Conservation (phyloP, 306 rosid species). For the Sicyos baderoa region DNA sequence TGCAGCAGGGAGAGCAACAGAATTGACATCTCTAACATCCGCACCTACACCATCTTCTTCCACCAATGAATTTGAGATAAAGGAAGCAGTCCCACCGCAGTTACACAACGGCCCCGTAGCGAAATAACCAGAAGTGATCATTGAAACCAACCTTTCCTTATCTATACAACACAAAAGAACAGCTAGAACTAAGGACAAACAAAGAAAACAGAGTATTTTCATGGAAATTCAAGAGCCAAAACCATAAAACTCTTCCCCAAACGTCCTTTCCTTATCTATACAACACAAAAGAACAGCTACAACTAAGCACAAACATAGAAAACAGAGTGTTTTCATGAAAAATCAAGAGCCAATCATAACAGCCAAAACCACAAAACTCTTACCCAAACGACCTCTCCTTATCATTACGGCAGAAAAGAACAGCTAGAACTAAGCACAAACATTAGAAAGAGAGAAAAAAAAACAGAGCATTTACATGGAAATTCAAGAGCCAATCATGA, state of each 20-base stretch:
- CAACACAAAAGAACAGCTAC: too few relatives aligned
- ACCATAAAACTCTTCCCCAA: too few relatives aligned
- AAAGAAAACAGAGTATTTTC: background rate
- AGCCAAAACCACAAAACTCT: background rate
- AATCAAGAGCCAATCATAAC: background rate
- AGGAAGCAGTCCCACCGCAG: background rate
- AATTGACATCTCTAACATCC: slow-evolving; percentile 31
- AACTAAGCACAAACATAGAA: too few relatives aligned
- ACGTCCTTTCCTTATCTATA: too few relatives aligned
- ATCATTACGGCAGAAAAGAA: too few relatives aligned
- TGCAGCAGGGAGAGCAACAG: slow-evolving; percentile 37
- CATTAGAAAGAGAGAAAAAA: too few relatives aligned
- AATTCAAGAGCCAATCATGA: background rate
- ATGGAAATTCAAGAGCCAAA: background rate
- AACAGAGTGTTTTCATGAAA: too few relatives aligned
- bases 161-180: background rate
- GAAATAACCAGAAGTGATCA: slow-evolving; percentile 7
- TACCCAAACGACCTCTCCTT: background rate
- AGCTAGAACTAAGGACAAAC: background rate
- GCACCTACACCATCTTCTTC: slow-evolving; percentile 30
- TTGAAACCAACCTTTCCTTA: slow-evolving; percentile 1
- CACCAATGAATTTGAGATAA: background rate
- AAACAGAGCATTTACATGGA: too few relatives aligned
- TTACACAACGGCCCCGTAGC: background rate
- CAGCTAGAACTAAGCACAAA: too few relatives aligned